Percentiles rank a stretch among this genome's conserved stretches.
Conservation (phyloP, 345 rosid species). For the Gynandropsis gynandra region DNA sequence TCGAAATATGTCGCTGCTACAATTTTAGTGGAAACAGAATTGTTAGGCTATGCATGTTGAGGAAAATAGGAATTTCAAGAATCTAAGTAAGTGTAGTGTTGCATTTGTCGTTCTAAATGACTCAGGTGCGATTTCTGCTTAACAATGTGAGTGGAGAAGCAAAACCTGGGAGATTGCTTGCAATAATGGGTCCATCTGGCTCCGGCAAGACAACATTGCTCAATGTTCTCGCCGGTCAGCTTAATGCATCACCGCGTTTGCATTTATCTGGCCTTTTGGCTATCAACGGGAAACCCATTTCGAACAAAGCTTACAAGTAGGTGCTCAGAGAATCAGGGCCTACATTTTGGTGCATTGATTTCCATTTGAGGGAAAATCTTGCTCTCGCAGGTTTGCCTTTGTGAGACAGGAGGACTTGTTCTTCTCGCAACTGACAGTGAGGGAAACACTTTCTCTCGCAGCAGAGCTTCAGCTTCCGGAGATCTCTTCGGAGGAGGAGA, state of each 20-base stretch:
- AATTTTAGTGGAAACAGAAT: constrained; percentile 11
- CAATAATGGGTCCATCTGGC: constrained; percentile 96
- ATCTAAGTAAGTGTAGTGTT: not conserved
- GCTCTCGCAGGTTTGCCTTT: constrained; percentile 61
- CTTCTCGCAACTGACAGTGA: constrained; percentile 90
- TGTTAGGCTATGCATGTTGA: constrained; percentile 5
- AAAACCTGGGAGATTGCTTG: constrained; percentile 84
- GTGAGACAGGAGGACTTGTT: constrained; percentile 95
- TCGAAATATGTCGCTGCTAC: too few species aligned
- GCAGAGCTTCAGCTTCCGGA: constrained; percentile 86
- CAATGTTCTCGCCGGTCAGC: constrained; percentile 84
- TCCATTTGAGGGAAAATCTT: constrained; percentile 16
- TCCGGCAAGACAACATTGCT: constrained; percentile 97
- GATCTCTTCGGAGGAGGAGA: constrained; percentile 59
- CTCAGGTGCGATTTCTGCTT: constrained; percentile 74
- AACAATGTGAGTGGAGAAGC: constrained; percentile 89
- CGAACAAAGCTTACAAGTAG: constrained; percentile 66
- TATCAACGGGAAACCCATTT: constrained; percentile 63
- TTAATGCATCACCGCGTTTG: constrained; percentile 52
- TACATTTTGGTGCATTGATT: constrained; percentile 13
- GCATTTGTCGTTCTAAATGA: not conserved
- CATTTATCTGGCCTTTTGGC: constrained; percentile 89
- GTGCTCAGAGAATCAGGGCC: not conserved
- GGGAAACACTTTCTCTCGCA: constrained; percentile 89
- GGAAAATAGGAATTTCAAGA: not conserved